Percentiles rank a stretch among this genome's conserved stretches.
Conservation (phyloP, 2,329 filamentous ascomycete species). For the Aspergillus pseudoviridinutans region DNA sequence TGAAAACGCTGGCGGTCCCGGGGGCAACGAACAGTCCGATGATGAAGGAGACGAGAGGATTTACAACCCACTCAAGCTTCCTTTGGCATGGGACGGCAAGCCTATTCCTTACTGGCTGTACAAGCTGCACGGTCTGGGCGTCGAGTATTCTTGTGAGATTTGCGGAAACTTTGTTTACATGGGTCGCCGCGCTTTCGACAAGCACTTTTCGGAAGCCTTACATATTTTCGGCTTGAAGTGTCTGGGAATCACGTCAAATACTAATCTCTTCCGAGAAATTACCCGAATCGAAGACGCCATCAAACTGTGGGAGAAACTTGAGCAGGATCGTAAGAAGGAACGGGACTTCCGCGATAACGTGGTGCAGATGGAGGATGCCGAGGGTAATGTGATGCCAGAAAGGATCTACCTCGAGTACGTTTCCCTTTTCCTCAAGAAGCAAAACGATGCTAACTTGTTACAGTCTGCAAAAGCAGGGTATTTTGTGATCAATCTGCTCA, state of each 20-base stretch:
- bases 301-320: slow-evolving; percentile 88
- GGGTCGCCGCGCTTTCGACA: slow-evolving; percentile 92
- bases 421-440: background rate
- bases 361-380: slow-evolving; percentile 96
- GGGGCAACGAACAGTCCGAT: slow-evolving; percentile 60
- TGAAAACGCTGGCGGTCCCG: slow-evolving; percentile 34
- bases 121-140: slow-evolving; percentile 89
- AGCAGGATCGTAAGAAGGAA: slow-evolving; percentile 75
- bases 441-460: slow-evolving; percentile 19
- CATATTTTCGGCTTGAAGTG: slow-evolving; percentile 94
- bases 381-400: slow-evolving; percentile 98
- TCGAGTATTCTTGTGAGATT: slow-evolving; percentile 93
- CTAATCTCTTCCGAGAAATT: slow-evolving; percentile 88
- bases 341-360: slow-evolving; percentile 75
- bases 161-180: slow-evolving; percentile 99
- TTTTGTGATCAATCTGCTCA: slow-evolving; percentile 56
- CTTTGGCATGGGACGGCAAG: slow-evolving; percentile 96
- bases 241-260: slow-evolving; percentile 80
- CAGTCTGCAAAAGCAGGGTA: slow-evolving; percentile 78
- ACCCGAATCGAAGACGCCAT: slow-evolving; percentile 86
- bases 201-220: slow-evolving; percentile 92
- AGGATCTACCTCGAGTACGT: slow-evolving; percentile 85
- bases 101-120: slow-evolving; percentile 99
- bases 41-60: slow-evolving; percentile 80
- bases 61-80: slow-evolving; percentile 95